Base-by-base conservation (phyloP, 1,139 yeast species). In the Debaryomyces udenii region DNA sequence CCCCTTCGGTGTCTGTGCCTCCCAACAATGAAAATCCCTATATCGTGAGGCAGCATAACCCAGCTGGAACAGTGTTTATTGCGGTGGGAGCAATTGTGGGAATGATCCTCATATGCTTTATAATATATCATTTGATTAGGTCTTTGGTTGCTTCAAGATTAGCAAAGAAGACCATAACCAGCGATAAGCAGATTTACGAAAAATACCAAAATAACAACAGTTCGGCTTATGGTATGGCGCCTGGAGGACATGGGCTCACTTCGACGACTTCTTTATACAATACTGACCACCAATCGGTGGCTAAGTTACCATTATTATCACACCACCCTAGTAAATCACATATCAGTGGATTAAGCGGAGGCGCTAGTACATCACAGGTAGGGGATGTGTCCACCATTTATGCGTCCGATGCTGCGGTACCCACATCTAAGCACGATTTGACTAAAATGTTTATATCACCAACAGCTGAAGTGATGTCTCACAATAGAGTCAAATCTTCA, bases 61-160 rank as follows among this genome's bases (percentile, higher is more conserved):
- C 89, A 1, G 71, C 77, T 39, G 95, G 96, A 1, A 83, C 93
- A 0, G 90, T 87, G 3, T 87, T 86, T 61, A 86, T 87, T 46
- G 86, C 87, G 0, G 85, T 86, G 22, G 96, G 94, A 0, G 71
- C 83, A 9, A 70, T 83, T 33, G 80, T 83, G 3, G 87, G 84
- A 1, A 80, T 77, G 18, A 64, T 81, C 11, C 63, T 74, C 20
- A 52, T 77, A 40, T 75, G 70, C 3, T 71, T 79, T 40, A 60
- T 74, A 44, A 49, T 66, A 39, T 73, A 62, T 53, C 75, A 58
- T 54, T 70, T 58, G 42, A 53, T 70, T 41, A 52, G 57, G 31
- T 70, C 77, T 13, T 34, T 70, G 18, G 52, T 56, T 14, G 77
- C 78, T 3, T 64, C 74, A 3, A 55, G 66, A 37, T 35, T 59